Conservation (phyloP, 805 yeast genomes). For the Zygoascus tannicola region DNA sequence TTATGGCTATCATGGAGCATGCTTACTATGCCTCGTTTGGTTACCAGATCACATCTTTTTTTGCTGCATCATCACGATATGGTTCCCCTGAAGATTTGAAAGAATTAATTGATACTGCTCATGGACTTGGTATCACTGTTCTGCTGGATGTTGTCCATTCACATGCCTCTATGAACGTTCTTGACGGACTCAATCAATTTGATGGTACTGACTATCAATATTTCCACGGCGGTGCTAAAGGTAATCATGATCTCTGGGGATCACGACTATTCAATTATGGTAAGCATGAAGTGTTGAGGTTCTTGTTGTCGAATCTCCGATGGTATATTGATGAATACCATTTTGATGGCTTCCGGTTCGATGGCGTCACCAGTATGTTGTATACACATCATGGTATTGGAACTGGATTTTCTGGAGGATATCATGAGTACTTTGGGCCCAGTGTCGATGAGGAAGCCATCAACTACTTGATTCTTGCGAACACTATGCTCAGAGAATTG, state of each 20-base stretch:
- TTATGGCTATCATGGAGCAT: constrained; percentile 98
- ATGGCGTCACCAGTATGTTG: constrained; percentile 92
- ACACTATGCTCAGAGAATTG: constrained; percentile 55
- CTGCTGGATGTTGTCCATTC: constrained; percentile 90
- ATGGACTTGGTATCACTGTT: constrained; percentile 75
- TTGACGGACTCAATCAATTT: constrained; percentile 85
- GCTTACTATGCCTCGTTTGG: constrained; percentile 98
- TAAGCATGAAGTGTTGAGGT: constrained; percentile 81
- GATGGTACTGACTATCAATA: constrained; percentile 95
- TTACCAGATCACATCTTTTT: constrained; percentile 90
- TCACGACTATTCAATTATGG: constrained; percentile 91
- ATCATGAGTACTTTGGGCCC: constrained; percentile 77
- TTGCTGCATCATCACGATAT: constrained; percentile 79
- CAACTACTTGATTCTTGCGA: constrained; percentile 84
- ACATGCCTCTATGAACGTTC: constrained; percentile 89
- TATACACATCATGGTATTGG: constrained; percentile 91
- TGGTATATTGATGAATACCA: constrained; percentile 73
- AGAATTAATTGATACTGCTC: constrained; percentile 86
- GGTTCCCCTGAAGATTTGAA: constrained; percentile 95
- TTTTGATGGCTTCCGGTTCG: constrained; percentile 94
- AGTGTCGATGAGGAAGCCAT: constrained; percentile 83
- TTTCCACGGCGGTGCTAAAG: constrained; percentile 87
- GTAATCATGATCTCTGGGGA: constrained; percentile 90
- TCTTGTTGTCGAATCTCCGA: constrained; percentile 73
- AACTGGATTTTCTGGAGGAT: constrained; percentile 79